Base-by-base conservation (phyloP, 2,329 filamentous ascomycete species). In the Hymenotorrendiella dingleyae region DNA sequence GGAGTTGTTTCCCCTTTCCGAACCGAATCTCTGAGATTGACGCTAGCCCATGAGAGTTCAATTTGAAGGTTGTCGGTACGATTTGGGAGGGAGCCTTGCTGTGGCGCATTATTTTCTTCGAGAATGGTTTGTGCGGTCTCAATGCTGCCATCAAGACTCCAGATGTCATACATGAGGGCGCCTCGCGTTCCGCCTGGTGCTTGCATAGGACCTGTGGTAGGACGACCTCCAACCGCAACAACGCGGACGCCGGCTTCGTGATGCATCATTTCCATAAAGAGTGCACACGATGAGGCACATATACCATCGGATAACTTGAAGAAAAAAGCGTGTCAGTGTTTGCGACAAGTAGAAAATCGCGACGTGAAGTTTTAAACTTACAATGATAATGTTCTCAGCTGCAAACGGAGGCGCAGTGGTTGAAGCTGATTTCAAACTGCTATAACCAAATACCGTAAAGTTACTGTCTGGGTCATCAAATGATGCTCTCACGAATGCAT, bases 271-370 rank as follows among this genome's bases (percentile, higher is more conserved):
- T 80, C 72, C 9, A 68, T 67, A 48, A 78, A 76, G 3, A 78
- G 63, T 3, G 73, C 70, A 61, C 77, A 81, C 2, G 76, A 74
- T 0, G 74, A 78, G 17, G 71, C 71, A 56, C 77, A 80, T 50
- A 72, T 69, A 24, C 76, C 76, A 54, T 80, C 77, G 36, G 73
- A 71, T 11, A 80, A 64, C 14, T 52, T 21, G 14, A 30, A 11
- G 56, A 21, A n/a, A n/a, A n/a, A n/a, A n/a, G n/a, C n/a, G n/a
- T n/a, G n/a, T n/a, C n/a, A 26, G n/a, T 33, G 67, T 50, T 37
- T 66, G 48, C 10, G 67, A 62, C 42, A 67, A 59, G 17, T 22
- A 21, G 12, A n/a, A 8, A 28, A 7, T 5, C 6, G 14, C 10
- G 24, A 23, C 20, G 17, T 11, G 23, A 36, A 30, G 4, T 19